These are phyloP conservation scores for Tetracentron sinense DNA, from an alignment of 164 flowering plant genomes.

Conservation along the genomic window DNA sequence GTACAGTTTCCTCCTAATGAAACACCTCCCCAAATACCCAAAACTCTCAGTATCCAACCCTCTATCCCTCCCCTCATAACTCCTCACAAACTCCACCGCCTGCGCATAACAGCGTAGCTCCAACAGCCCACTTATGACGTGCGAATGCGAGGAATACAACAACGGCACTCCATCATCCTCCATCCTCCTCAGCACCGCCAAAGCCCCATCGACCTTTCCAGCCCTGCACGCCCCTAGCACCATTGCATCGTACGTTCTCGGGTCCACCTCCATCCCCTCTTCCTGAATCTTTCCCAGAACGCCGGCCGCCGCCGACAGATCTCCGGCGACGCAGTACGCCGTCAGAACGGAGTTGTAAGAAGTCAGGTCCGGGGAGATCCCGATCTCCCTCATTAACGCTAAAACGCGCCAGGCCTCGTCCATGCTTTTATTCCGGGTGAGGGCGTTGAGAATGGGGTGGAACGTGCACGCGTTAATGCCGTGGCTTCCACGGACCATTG, in stretches of 20 bases:
- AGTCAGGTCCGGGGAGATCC: constrained; percentile 33
- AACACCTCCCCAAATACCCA: constrained; percentile 37
- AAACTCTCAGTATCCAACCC: constrained; percentile 41
- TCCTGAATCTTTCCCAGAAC: constrained; percentile 30
- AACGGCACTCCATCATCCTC: constrained; percentile 41
- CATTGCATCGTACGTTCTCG: constrained; percentile 60
- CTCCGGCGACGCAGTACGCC: constrained; percentile 35
- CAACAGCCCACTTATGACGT: constrained; percentile 46
- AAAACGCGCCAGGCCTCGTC: constrained; percentile 40
- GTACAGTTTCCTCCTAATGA: constrained; percentile 29
- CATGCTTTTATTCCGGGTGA: constrained; percentile 32
- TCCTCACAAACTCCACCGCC: constrained; percentile 56
- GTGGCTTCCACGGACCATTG: constrained; percentile 25
- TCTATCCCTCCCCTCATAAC: constrained; percentile 33
- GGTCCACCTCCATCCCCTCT: constrained; percentile 39
- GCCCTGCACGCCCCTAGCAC: constrained; percentile 57
- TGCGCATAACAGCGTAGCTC: constrained; percentile 30
- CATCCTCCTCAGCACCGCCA: constrained; percentile 52
- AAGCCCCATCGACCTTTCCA: constrained; percentile 51
- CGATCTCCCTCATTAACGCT: constrained; percentile 32
- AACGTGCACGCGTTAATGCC: constrained; percentile 34
- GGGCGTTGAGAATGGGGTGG: constrained; percentile 42
- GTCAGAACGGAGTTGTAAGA: constrained; percentile 45
- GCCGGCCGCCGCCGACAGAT: constrained; percentile 28
- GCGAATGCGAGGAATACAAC: constrained; percentile 36